Percentiles rank a stretch among this genome's conserved stretches.
phyloP scores from a whole-genome alignment of 495 filamentous ascomycete species.

The Aspergillus panamensis region DNA sequence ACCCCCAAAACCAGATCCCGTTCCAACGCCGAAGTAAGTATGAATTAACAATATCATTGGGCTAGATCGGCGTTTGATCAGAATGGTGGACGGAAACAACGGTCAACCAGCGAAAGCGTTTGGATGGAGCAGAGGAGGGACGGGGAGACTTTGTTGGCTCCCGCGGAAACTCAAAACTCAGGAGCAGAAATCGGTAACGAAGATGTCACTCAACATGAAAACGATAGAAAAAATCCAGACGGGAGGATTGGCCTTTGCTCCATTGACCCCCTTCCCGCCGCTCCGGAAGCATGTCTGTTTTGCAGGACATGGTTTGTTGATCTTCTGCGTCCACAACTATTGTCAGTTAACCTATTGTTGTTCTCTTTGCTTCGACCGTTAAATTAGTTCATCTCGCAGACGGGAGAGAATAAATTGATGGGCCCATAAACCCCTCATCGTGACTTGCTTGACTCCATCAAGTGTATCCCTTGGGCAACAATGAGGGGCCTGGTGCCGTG shows the following conservation, averaged over 20 bases:
- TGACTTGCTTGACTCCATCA: neutral
- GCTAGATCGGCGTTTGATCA: constrained; percentile 3
- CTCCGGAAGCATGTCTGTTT: constrained; percentile 18
- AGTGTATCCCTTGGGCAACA: neutral
- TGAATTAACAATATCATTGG: neutral
- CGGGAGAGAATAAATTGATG: neutral
- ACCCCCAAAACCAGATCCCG: constrained; percentile 13
- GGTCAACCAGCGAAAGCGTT: neutral
- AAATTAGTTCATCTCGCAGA: neutral
- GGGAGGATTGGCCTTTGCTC: neutral
- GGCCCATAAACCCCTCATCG: neutral
- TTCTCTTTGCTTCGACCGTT: neutral
- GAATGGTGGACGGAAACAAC: neutral
- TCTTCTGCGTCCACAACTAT: constrained; percentile 15
- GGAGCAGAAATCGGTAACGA: neutral
- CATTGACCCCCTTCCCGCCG: constrained; percentile 4
- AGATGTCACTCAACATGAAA: neutral
- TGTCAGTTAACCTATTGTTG: constrained; percentile 1
- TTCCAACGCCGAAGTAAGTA: constrained; percentile 5
- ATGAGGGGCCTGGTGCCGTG: neutral
- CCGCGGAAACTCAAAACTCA: neutral
- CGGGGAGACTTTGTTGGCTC: neutral
- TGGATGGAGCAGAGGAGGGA: neutral
- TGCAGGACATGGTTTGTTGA: constrained; percentile 16
- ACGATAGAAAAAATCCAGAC: neutral